Evolutionary conservation across 257 asterid genomes (phyloP), one percentile per base, ranked within the genome.

Genomic region (Ilex asprella): DNA sequence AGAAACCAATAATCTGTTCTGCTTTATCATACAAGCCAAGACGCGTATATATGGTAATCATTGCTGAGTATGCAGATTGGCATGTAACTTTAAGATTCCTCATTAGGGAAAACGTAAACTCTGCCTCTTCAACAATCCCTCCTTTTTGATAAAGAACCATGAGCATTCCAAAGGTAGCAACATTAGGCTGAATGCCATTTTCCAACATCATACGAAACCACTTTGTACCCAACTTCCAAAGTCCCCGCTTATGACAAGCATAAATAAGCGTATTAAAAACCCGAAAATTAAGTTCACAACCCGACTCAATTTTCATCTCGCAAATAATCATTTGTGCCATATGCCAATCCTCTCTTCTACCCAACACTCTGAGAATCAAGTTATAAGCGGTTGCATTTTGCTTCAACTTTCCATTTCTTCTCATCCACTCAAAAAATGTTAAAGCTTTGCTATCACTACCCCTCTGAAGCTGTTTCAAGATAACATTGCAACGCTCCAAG

Each of bases 121-220:
- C 90, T 8, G 95, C 95, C 73, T 86, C 88, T 79, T 88, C 94
- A 35, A 86, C 81, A 76, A 56, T 76, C 75, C 84, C 69, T 31
- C 76, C 74, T 79, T 86, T 91, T 81, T 82, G 91, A 73, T 82
- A 88, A 53, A 91, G 87, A 44, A 88, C 67, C 98, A 91, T 91
- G 7, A 91, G 67, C 95, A 88, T 88, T 52, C 98, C 98, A 63
- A 88, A 86, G 55, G 95, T 88, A 15, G 98, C 96, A 59, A 80
- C 75, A 63, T 82, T 88, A 39, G 98, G 98, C 73, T 64, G 71
- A 69, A 88, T 83, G 59, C 70, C 64, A 29, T 72, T 71, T 54
- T 84, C 86, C 84, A 86, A 75, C 98, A 91, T 84, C 88, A 76
- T 70, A 56, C 68, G 64, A 66, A 86, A 91, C 96, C 96, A 91